Evolutionary conservation across 495 filamentous ascomycete genomes (phyloP).

Genomic region (Achaetomiella virescens): DNA sequence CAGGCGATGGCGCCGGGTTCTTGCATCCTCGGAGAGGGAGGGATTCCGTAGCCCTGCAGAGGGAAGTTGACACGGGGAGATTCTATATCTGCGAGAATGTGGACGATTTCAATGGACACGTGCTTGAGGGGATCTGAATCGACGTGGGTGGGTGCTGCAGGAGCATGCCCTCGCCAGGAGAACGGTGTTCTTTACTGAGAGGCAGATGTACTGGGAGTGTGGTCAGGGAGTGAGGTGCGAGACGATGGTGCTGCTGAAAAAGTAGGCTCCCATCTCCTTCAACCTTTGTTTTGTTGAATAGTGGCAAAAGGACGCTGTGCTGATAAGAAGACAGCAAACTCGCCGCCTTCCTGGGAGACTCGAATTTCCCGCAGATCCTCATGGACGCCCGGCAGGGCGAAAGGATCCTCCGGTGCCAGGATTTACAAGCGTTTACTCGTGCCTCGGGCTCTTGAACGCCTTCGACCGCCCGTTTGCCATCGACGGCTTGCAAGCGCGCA

Average conservation of each 20-base stretch:
- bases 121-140: slow-evolving; percentile 25
- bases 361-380: slow-evolving; percentile 27
- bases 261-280: too few relatives aligned
- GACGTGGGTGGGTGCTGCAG: slow-evolving; percentile 36
- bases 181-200: slow-evolving; percentile 33
- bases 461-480: slow-evolving; percentile 28
- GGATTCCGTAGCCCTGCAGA: background rate
- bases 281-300: background rate
- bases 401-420: slow-evolving; percentile 24
- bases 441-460: slow-evolving; percentile 16
- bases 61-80: background rate
- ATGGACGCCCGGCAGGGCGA: background rate
- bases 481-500: slow-evolving; percentile 23
- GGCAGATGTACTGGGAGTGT: slow-evolving; percentile 37
- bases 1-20: slow-evolving; percentile 16
- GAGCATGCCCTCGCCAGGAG: slow-evolving; percentile 33
- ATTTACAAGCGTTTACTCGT: slow-evolving; percentile 29
- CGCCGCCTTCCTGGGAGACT: slow-evolving; percentile 28
- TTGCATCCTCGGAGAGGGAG: slow-evolving; percentile 6
- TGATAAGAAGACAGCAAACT: slow-evolving; percentile 15
- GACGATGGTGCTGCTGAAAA: slow-evolving; percentile 19
- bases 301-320: background rate
- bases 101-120: slow-evolving; percentile 32
- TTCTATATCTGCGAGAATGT: slow-evolving; percentile 24
- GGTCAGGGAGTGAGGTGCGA: slow-evolving; percentile 34